These are phyloP conservation scores for Cryptococcus deneoformans DNA, from an alignment of 1,284 basidiomycete genomes.

Conservation along the genomic window DNA sequence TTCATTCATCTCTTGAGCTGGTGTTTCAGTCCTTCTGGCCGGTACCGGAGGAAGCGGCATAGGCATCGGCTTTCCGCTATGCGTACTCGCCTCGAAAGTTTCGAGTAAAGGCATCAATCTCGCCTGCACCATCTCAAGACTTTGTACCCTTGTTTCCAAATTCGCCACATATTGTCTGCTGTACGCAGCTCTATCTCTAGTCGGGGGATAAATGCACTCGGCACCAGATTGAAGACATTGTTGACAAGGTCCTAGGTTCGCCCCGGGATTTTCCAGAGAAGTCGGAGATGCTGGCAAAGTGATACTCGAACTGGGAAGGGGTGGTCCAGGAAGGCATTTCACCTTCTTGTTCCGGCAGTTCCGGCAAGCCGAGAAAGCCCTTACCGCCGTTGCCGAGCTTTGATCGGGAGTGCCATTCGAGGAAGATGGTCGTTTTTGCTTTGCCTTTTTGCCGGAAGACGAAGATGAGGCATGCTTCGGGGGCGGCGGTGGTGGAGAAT, in stretches of 20 bases:
- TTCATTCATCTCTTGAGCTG: background rate
- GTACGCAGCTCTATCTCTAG: constrained; percentile 45
- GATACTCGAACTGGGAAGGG: background rate
- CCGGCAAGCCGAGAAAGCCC: constrained; percentile 42
- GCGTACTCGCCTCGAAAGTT: constrained; percentile 28
- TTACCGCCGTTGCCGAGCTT: background rate
- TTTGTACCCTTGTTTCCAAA: constrained; percentile 44
- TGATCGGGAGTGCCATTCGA: background rate
- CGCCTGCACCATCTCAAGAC: constrained; percentile 34
- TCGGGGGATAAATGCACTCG: constrained; percentile 46
- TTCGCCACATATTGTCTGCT: constrained; percentile 47
- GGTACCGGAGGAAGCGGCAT: background rate
- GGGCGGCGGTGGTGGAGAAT: background rate
- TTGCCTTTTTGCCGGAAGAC: constrained; percentile 3
- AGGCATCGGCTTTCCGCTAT: background rate
- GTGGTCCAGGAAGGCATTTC: constrained; percentile 39
- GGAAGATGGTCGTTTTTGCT: constrained; percentile 9
- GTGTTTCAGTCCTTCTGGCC: background rate
- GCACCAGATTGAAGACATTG: constrained; percentile 35
- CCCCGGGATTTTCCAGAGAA: background rate
- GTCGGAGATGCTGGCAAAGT: background rate
- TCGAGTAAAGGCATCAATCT: constrained; percentile 38
- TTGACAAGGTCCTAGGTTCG: constrained; percentile 29
- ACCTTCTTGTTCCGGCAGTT: constrained; percentile 43
- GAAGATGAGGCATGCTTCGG: background rate